A percentile compares a stretch with the other conserved stretches of the same genome.
phyloP scores from a whole-genome alignment of 805 yeast species.

The Brettanomyces naardenensis region DNA sequence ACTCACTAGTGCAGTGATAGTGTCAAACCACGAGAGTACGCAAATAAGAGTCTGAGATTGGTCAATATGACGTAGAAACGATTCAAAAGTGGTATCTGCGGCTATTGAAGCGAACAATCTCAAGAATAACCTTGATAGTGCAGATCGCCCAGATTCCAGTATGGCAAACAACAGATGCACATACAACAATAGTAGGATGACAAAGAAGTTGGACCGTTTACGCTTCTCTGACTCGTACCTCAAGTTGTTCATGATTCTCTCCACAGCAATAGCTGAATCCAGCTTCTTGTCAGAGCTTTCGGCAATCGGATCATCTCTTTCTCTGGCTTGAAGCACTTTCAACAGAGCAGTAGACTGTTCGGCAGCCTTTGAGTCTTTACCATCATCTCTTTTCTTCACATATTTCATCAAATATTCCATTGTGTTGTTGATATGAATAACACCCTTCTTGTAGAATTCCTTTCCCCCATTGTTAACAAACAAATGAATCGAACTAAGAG shows the following conservation, averaged over 20 bases:
- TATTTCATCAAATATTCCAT: conserved; percentile 46
- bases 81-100: conserved; percentile 34
- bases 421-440: conserved; percentile 46
- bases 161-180: conserved; percentile 48
- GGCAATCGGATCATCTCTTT: conserved; percentile 10
- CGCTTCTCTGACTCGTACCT: conserved; percentile 30
- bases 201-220: conserved; percentile 34
- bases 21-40: conserved; percentile 54
- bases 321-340: conserved; percentile 9
- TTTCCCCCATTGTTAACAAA: conserved; percentile 46
- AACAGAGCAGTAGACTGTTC: conserved; percentile 4
- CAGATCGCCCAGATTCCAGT: conserved; percentile 46
- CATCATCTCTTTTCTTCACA: conserved; percentile 22
- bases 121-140: conserved; percentile 40
- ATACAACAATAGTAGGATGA: conserved; percentile 42
- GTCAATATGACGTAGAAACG: conserved; percentile 36
- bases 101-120: conserved; percentile 44
- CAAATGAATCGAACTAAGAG: conserved; percentile 49
- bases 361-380: conserved; percentile 2
- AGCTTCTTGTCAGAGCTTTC: background rate
- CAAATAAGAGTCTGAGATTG: conserved; percentile 41
- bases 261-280: conserved; percentile 20
- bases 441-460: conserved; percentile 44
- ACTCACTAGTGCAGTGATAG: conserved; percentile 46
- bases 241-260: conserved; percentile 28